A percentile compares a stretch with the other conserved stretches of the same genome.
phyloP scores from a whole-genome alignment of 2,329 filamentous ascomycete species.

The Fusarium nanum region DNA sequence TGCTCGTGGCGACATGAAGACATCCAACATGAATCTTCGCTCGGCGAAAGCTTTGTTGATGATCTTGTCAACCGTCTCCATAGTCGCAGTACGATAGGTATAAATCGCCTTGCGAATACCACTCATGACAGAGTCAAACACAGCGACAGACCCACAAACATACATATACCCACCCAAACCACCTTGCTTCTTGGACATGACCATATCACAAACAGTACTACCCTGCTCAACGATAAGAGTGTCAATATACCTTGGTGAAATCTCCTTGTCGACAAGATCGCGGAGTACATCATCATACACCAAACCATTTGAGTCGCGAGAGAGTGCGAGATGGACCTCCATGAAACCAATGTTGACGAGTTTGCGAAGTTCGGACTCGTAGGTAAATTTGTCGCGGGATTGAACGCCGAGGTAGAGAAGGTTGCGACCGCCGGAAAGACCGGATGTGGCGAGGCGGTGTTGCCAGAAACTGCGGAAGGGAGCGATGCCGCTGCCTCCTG shows the following conservation, averaged over 20 bases:
- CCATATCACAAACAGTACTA: conserved; percentile 62
- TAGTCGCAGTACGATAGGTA: conserved; percentile 62
- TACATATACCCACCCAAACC: conserved; percentile 57
- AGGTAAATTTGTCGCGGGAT: conserved; percentile 58
- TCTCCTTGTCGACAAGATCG: conserved; percentile 62
- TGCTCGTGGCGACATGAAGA: conserved; percentile 67
- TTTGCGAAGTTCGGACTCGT: conserved; percentile 36
- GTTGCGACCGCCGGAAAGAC: conserved; percentile 57
- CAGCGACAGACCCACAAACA: conserved; percentile 47
- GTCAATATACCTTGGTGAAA: conserved; percentile 64
- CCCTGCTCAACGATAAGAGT: conserved; percentile 63
- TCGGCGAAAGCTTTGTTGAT: conserved; percentile 66
- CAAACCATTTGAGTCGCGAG: conserved; percentile 61
- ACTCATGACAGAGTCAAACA: conserved; percentile 64
- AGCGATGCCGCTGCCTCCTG: conserved; percentile 65
- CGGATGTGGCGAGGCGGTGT: conserved; percentile 51
- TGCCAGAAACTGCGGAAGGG: conserved; percentile 67
- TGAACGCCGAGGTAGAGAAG: conserved; percentile 65
- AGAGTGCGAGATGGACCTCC: conserved; percentile 66
- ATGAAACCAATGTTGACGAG: conserved; percentile 59
- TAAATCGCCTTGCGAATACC: conserved; percentile 68
- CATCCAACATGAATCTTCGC: conserved; percentile 66
- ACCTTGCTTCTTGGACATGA: conserved; percentile 68
- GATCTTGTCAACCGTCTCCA: conserved; percentile 62
- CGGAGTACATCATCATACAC: conserved; percentile 55